Conservation (phyloP, 192 early-diverging fungal species). For the Backusella australiensis region DNA sequence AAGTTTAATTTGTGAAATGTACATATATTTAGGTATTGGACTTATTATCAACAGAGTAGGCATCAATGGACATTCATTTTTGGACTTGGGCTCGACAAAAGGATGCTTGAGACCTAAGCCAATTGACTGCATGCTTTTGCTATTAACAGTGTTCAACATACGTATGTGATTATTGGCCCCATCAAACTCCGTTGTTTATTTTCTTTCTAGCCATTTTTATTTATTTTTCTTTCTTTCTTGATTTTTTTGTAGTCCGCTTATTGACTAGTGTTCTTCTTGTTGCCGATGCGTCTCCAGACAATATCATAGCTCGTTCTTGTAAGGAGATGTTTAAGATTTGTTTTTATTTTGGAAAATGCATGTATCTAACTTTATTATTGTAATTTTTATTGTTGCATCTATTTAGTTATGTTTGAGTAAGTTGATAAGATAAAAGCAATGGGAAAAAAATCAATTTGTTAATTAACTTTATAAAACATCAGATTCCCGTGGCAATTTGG, state of each 20-base stretch:
- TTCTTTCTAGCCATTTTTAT: neutral
- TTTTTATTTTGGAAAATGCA: neutral
- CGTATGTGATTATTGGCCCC: slow-evolving; percentile 12
- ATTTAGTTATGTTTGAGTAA: slow-evolving; percentile 26
- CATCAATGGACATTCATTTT: slow-evolving; percentile 23
- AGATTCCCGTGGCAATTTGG: slow-evolving; percentile 32
- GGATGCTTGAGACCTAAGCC: slow-evolving; percentile 32
- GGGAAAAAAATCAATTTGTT: neutral
- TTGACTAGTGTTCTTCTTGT: slow-evolving; percentile 23
- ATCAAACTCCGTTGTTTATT: neutral
- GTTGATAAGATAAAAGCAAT: neutral
- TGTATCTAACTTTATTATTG: neutral
- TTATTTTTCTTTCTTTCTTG: neutral
- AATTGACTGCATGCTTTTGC: slow-evolving; percentile 22
- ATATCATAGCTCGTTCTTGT: slow-evolving; percentile 26
- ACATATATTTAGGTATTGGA: slow-evolving; percentile 10
- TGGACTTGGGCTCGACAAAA: neutral
- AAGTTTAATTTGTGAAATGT: neutral
- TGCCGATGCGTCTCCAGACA: slow-evolving; percentile 13
- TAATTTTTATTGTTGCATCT: neutral
- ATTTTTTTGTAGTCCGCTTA: slow-evolving; percentile 22
- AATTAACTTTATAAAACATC: neutral
- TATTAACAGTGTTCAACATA: slow-evolving; percentile 24
- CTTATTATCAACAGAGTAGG: slow-evolving; percentile 9
- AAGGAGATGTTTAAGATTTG: slow-evolving; percentile 6